Evolutionary conservation across 1,139 yeast species (phyloP).

Genomic region (Sugiyamaella grinbergsii): DNA sequence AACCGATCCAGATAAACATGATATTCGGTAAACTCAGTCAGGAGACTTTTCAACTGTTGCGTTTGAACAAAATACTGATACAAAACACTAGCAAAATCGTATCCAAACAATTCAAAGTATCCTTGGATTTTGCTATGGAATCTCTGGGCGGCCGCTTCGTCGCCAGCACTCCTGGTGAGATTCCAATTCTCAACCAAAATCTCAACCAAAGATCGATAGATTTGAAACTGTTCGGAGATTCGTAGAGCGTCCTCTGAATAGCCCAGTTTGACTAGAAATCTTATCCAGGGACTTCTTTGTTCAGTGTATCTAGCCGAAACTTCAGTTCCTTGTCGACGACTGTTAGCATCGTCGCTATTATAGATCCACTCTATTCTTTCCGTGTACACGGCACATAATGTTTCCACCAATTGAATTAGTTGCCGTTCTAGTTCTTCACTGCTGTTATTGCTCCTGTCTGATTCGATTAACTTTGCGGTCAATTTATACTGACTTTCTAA

Average conservation of each 20-base stretch:
- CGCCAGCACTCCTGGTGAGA: slow-evolving; percentile 36
- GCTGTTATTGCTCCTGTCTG: slow-evolving; percentile 18
- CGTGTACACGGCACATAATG: slow-evolving; percentile 38
- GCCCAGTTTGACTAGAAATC: slow-evolving; percentile 51
- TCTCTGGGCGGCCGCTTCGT: slow-evolving; percentile 37
- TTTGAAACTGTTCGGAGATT: slow-evolving; percentile 68
- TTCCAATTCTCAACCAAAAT: slow-evolving; percentile 59
- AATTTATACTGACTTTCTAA: slow-evolving; percentile 34
- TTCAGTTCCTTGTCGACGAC: slow-evolving; percentile 28
- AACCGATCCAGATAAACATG: slow-evolving; percentile 55
- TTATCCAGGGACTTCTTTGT: slow-evolving; percentile 54
- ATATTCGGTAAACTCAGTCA: slow-evolving; percentile 60
- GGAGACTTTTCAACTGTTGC: slow-evolving; percentile 56
- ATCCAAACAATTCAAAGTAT: slow-evolving; percentile 65
- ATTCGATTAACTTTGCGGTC: slow-evolving; percentile 27
- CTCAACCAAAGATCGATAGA: slow-evolving; percentile 65
- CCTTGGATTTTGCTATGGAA: slow-evolving; percentile 45
- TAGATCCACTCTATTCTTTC: slow-evolving; percentile 36
- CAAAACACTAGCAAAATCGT: slow-evolving; percentile 66
- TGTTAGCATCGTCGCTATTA: slow-evolving; percentile 12
- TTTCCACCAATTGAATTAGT: slow-evolving; percentile 37
- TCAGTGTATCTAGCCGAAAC: slow-evolving; percentile 32
- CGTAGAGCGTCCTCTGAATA: slow-evolving; percentile 56
- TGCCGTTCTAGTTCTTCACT: slow-evolving; percentile 29
- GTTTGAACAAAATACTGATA: slow-evolving; percentile 60